Percentiles rank a stretch among this genome's conserved stretches.
phyloP scores from a whole-genome alignment of 176 grass and related monocot genomes.

The Lolium multiflorum region DNA sequence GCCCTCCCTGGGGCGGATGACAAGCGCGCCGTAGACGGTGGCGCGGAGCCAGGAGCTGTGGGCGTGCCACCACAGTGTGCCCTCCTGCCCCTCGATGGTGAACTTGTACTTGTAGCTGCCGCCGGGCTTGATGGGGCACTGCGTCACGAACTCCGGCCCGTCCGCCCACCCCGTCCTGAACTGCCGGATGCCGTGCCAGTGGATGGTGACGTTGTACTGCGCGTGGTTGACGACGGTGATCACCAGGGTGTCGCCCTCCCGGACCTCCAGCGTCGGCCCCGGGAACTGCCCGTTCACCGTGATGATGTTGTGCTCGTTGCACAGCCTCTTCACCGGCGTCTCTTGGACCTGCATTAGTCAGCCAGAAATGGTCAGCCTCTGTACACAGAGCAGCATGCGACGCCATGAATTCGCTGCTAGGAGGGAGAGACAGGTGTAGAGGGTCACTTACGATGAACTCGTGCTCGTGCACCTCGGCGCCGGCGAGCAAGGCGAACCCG shows the following conservation, averaged over 20 bases:
- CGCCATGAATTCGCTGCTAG: not conserved
- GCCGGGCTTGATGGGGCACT: conserved; percentile 78
- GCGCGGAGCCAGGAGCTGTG: conserved; percentile 90
- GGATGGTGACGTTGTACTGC: conserved; percentile 72
- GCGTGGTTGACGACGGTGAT: conserved; percentile 71
- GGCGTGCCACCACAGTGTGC: conserved; percentile 93
- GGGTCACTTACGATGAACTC: conserved; percentile 70
- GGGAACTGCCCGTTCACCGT: conserved; percentile 87
- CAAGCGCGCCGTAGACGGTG: conserved; percentile 76
- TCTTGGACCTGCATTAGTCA: conserved; percentile 59
- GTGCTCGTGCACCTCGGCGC: conserved; percentile 69
- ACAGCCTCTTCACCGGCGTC: conserved; percentile 94
- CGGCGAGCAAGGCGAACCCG: conserved; percentile 2
- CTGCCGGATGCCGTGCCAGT: conserved; percentile 83
- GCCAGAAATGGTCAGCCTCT: not conserved
- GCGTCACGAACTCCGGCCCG: conserved; percentile 82
- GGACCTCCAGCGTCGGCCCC: conserved; percentile 81
- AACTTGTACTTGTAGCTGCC: conserved; percentile 80
- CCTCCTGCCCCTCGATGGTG: conserved; percentile 71
- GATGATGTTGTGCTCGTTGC: conserved; percentile 70
- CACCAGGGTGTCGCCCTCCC: conserved; percentile 79
- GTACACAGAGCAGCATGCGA: not conserved
- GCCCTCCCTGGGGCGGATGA: conserved; percentile 61
- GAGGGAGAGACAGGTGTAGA: not conserved
- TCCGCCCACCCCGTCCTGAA: conserved; percentile 78